phyloP scores from a whole-genome alignment of 2,329 filamentous ascomycete species.

The Parastagonospora nodorum region DNA sequence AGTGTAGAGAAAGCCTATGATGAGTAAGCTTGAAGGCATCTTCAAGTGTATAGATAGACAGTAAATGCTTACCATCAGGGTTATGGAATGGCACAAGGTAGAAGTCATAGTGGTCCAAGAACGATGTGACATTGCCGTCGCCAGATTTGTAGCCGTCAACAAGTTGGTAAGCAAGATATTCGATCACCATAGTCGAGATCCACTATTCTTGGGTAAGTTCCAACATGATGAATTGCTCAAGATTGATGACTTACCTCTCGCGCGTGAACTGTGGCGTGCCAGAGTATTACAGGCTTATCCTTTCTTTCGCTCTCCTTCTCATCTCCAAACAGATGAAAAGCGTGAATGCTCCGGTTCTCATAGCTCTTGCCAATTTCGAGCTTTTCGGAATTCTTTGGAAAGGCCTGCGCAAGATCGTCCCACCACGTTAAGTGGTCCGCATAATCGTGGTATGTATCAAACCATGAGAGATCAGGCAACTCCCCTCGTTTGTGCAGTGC shows the following conservation, averaged over 20 bases:
- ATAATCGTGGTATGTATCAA: conserved; percentile 39
- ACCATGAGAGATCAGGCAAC: conserved; percentile 47
- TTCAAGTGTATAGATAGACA: background rate
- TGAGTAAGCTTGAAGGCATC: background rate
- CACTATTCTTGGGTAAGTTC: conserved; percentile 7
- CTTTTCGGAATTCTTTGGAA: conserved; percentile 34
- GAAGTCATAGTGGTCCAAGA: conserved; percentile 38
- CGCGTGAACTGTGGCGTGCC: conserved; percentile 42
- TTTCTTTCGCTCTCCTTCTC: conserved; percentile 16
- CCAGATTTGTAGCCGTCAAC: conserved; percentile 34
- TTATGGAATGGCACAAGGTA: conserved; percentile 42
- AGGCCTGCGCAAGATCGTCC: conserved; percentile 32
- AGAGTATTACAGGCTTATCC: conserved; percentile 38
- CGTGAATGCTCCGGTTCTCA: conserved; percentile 37
- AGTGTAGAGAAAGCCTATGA: conserved; percentile 35
- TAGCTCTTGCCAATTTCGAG: conserved; percentile 35
- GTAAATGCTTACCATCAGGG: conserved; percentile 27
- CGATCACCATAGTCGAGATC: conserved; percentile 27
- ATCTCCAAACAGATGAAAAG: conserved; percentile 34
- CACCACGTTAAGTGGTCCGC: conserved; percentile 37
- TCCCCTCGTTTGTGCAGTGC: conserved; percentile 36
- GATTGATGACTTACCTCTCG: conserved; percentile 31
- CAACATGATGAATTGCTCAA: conserved; percentile 44
- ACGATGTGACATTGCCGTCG: conserved; percentile 32
- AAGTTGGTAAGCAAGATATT: conserved; percentile 38